These are phyloP conservation scores for Ganoderma meredithae DNA, from an alignment of 1,284 basidiomycete species.

Conservation along the genomic window DNA sequence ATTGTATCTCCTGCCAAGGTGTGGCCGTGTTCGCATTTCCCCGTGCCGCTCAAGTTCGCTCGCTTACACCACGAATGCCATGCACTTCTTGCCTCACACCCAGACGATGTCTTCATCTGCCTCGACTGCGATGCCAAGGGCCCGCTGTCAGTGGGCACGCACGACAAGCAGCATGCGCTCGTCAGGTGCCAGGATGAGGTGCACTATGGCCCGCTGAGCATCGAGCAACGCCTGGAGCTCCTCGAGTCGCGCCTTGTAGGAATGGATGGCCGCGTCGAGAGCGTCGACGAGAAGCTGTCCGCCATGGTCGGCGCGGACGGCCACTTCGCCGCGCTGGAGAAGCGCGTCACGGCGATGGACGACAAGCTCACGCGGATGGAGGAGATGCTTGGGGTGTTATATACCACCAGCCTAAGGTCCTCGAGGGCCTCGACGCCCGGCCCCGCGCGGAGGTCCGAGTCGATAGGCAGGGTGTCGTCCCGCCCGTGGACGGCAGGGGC, in stretches of 20 bases:
- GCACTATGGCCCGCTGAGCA: conserved; percentile 4
- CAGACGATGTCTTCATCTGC: conserved; percentile 31
- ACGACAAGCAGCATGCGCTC: conserved; percentile 29
- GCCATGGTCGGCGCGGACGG: conserved; percentile 26
- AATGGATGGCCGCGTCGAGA: conserved; percentile 13
- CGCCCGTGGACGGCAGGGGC: neutral
- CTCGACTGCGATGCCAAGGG: conserved; percentile 24
- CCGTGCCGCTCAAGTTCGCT: neutral
- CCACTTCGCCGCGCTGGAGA: conserved; percentile 24
- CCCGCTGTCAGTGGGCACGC: conserved; percentile 12
- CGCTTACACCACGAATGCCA: no score
- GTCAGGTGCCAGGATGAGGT: conserved; percentile 30
- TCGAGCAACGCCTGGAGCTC: conserved; percentile 7
- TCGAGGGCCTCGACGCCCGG: neutral
- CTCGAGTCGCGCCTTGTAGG: conserved; percentile 7
- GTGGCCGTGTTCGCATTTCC: neutral
- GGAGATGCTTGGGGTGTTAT: conserved; percentile 17
- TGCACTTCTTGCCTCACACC: no score
- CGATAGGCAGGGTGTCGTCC: neutral
- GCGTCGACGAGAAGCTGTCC: conserved; percentile 27
- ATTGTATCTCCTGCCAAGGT: conserved; percentile 38
- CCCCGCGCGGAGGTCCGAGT: neutral
- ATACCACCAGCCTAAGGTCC: conserved; percentile 7
- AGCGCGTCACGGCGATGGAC: conserved; percentile 16
- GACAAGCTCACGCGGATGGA: conserved; percentile 26